Evolutionary conservation across 768 basidiomycete genomes (phyloP).

Genomic region (Boletus reticulatus): DNA sequence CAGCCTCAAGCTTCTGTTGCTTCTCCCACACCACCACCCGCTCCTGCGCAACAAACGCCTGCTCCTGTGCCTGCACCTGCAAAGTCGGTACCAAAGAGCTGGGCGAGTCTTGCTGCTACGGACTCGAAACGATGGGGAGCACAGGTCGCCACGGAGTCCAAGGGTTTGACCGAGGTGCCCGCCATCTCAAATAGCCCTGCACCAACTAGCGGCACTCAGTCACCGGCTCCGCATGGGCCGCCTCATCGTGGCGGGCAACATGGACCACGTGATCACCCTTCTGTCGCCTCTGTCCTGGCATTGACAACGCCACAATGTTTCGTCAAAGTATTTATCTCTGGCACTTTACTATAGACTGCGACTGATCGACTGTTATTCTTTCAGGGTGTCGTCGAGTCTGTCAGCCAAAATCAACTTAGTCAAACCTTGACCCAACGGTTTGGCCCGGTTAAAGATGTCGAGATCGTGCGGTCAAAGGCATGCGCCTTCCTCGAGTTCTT

Average conservation of each 20-base stretch:
- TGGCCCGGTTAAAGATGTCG: slow-evolving; percentile 82
- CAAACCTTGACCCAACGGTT: slow-evolving; percentile 58
- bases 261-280: slow-evolving; percentile 42
- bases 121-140: slow-evolving; percentile 84
- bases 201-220: slow-evolving; percentile 39
- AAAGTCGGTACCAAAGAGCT: slow-evolving; percentile 67
- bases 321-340: slow-evolving; percentile 66
- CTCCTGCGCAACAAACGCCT: slow-evolving; percentile 30
- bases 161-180: slow-evolving; percentile 70
- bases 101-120: slow-evolving; percentile 89
- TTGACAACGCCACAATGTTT: slow-evolving; percentile 81
- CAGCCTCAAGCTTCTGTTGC: slow-evolving; percentile 10
- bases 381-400: slow-evolving; percentile 70
- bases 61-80: slow-evolving; percentile 31
- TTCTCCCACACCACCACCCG: slow-evolving; percentile 30
- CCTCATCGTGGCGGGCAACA: slow-evolving; percentile 35
- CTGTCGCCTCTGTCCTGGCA: slow-evolving; percentile 52
- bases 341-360: not conserved
- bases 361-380: slow-evolving; percentile 8
- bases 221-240: slow-evolving; percentile 31
- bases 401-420: slow-evolving; percentile 51
- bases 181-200: slow-evolving; percentile 37
- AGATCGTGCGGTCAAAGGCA: slow-evolving; percentile 83
- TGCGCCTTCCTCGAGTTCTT: slow-evolving; percentile 95
- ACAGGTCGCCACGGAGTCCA: slow-evolving; percentile 73